Conservation (phyloP, 306 rosid species). For the Adenanthera pavonina region DNA sequence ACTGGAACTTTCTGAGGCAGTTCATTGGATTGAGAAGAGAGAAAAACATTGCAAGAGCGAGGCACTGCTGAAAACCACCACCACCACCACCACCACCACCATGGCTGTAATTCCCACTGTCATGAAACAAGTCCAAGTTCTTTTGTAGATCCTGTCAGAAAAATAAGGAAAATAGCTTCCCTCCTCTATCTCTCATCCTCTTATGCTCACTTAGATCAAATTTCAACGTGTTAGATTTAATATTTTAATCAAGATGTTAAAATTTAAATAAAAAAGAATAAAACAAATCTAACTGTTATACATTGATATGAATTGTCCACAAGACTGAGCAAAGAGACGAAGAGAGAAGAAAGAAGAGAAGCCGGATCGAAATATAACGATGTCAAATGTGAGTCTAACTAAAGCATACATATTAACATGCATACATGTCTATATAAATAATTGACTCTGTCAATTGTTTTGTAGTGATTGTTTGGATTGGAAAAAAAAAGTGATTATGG, state of each 20-base stretch:
- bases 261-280: too few species aligned
- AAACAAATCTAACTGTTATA: too few species aligned
- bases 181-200: background rate
- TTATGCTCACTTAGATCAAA: background rate
- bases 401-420: background rate
- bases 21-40: constrained; percentile 20
- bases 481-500: too few species aligned
- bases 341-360: background rate
- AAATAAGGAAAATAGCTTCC: background rate
- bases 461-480: too few species aligned
- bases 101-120: background rate
- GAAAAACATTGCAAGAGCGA: background rate
- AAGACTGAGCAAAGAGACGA: background rate
- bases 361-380: background rate
- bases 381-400: background rate
- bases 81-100: background rate
- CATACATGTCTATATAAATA: background rate
- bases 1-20: constrained; percentile 16
- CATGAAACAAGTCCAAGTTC: background rate
- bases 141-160: background rate
- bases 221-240: background rate
- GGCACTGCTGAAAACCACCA: background rate
- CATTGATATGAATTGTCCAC: background rate
- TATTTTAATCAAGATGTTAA: too few species aligned
- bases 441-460: background rate